phyloP scores from a whole-genome alignment of 768 basidiomycete genomes.

The Termitomyces sp. region DNA sequence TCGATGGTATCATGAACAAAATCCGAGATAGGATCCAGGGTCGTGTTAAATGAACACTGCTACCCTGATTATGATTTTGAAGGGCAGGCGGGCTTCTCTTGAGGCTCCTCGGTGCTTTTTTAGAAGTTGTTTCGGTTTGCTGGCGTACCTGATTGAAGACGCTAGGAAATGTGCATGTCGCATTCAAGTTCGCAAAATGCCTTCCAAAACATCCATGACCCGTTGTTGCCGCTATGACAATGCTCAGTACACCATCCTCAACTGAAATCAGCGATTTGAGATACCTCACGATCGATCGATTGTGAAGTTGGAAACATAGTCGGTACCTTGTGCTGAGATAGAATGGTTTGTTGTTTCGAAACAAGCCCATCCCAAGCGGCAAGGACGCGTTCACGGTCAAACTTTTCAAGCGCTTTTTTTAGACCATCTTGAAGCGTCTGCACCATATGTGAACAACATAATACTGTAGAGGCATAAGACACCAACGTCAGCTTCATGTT shows the following conservation, averaged over 20 bases:
- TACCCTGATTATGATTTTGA: neutral
- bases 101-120: neutral
- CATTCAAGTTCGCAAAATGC: conserved; percentile 26
- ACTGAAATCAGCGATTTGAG: neutral
- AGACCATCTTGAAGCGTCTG: conserved; percentile 68
- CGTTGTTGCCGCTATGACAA: conserved; percentile 58
- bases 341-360: conserved; percentile 61
- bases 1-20: neutral
- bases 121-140: neutral
- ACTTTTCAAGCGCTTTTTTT: conserved; percentile 60
- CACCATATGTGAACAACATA: conserved; percentile 3
- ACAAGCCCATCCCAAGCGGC: conserved; percentile 78
- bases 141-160: neutral
- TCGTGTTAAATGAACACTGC: neutral
- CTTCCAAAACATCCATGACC: conserved; percentile 68
- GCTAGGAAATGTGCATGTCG: neutral
- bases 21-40: neutral
- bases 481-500: conserved; percentile 63
- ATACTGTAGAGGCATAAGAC: neutral
- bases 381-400: conserved; percentile 67
- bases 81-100: neutral
- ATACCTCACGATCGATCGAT: conserved; percentile 53
- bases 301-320: conserved; percentile 63
- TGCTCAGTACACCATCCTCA: neutral
- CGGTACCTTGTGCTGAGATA: conserved; percentile 63